Evolutionary conservation across 2,329 filamentous ascomycete species (phyloP).

Genomic region (Ascochyta clinopodiicola): DNA sequence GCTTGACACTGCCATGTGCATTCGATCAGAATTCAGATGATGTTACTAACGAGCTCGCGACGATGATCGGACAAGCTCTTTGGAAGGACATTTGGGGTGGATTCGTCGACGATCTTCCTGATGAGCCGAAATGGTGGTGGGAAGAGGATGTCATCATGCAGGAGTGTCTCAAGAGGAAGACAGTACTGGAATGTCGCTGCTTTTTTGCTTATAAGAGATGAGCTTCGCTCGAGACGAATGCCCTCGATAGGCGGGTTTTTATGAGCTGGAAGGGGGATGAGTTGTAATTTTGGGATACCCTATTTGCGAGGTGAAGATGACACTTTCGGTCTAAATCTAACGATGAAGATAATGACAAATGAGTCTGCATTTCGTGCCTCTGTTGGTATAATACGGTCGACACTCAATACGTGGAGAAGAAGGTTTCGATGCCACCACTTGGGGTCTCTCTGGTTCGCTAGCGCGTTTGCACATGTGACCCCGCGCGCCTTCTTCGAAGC

Average conservation of each 20-base stretch:
- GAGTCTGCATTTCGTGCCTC: neutral
- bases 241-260: neutral
- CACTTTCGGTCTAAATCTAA: neutral
- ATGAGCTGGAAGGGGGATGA: neutral
- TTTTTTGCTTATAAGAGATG: conserved; percentile 45
- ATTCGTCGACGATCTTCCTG: conserved; percentile 41
- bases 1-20: conserved; percentile 41
- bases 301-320: neutral
- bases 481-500: neutral
- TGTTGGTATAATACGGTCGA: neutral
- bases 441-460: neutral
- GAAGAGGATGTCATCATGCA: conserved; percentile 46
- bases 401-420: neutral
- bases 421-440: neutral
- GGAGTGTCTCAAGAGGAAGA: conserved; percentile 45
- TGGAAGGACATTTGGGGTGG: conserved; percentile 50
- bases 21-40: conserved; percentile 26
- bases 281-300: conserved; percentile 17
- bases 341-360: neutral
- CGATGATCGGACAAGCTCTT: conserved; percentile 42
- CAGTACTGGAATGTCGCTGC: conserved; percentile 47
- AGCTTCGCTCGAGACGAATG: neutral
- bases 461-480: conserved; percentile 1
- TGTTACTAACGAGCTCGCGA: conserved; percentile 42
- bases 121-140: conserved; percentile 48